Conservation (phyloP, 768 basidiomycete species). For the Phylloporus sp. region DNA sequence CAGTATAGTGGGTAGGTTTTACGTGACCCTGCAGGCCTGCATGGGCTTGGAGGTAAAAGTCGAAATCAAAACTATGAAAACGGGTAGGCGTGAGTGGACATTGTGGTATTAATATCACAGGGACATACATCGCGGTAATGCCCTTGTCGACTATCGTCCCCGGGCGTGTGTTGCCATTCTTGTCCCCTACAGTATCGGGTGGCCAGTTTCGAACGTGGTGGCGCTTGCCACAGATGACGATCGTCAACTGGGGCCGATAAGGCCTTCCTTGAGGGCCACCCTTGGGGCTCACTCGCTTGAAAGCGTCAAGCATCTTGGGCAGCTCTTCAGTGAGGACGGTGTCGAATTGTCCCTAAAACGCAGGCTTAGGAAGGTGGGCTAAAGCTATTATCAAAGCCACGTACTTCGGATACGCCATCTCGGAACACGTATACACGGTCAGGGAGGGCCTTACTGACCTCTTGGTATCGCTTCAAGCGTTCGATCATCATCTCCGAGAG, state of each 20-base stretch:
- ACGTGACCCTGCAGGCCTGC: conserved; percentile 69
- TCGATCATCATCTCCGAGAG: conserved; percentile 68
- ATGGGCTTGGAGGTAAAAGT: conserved; percentile 72
- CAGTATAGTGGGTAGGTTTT: conserved; percentile 73
- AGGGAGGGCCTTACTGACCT: conserved; percentile 56
- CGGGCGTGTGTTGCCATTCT: conserved; percentile 72
- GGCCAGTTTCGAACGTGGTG: conserved; percentile 58
- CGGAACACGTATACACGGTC: conserved; percentile 70
- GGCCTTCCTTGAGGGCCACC: conserved; percentile 38
- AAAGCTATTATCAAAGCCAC: conserved; percentile 10
- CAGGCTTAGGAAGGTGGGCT: not conserved
- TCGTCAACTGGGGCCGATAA: conserved; percentile 63
- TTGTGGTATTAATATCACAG: not conserved
- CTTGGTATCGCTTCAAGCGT: conserved; percentile 54
- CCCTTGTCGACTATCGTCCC: conserved; percentile 82
- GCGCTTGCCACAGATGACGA: conserved; percentile 80
- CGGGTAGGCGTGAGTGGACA: not conserved
- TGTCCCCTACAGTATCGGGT: conserved; percentile 46
- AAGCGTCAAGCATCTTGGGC: conserved; percentile 57
- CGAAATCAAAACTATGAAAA: conserved; percentile 51
- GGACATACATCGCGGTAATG: conserved; percentile 59
- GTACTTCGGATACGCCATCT: conserved; percentile 79
- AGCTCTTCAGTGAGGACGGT: conserved; percentile 58
- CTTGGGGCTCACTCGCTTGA: conserved; percentile 42
- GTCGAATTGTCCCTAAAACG: conserved; percentile 67